Base-by-base conservation (phyloP, 1,284 basidiomycete species). In the Naganishia sp. region DNA sequence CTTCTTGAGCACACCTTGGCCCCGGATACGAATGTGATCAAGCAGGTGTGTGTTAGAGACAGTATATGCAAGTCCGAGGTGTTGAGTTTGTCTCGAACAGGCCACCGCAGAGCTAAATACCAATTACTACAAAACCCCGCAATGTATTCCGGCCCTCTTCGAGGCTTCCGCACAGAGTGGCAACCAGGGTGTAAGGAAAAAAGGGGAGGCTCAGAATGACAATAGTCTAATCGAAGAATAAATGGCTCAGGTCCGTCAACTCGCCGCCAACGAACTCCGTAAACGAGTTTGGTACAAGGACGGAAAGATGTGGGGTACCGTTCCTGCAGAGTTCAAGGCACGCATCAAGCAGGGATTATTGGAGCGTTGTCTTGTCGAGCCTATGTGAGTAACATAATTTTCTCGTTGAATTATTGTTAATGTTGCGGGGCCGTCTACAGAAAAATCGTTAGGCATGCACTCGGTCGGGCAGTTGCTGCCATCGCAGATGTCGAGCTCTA, bases 211-310 rank as follows among this genome's bases (percentile, higher is more conserved):
- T 3, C 7, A 10, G 25, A 21, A 46, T 9, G 21, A 39, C 13
- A 7, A 45, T n/a, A 25, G 32, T 58, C 63, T 28, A 13, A 42
- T 49, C 45, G 23, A 42, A 32, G 47, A 25, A 18, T n/a, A 9
- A 9, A 41, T 13, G 4, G 7, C 13, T 39, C 70, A 96, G 93
- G 88, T 97, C 68, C 91, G 95, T 65, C 96, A 99, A 87, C 86
- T 99, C 25, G 92, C 94, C 57, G 93, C 94, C n/a, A 94, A 99
- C 67, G 96, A 99, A 82, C 84, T 98, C 75, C 85, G 96, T 72
- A 99, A 99, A 84, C 89, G 95, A 69, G 85, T 99, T 66, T 80
- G 84, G 31, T 85, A 87, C 77, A 89, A 88, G 74, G 89, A 88
- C 72, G 90, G 90, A 63, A 88, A 87, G 77, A 81, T 94, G 46